phyloP scores from a whole-genome alignment of 371 early-diverging fungal genomes.

The Mortierella sp. region DNA sequence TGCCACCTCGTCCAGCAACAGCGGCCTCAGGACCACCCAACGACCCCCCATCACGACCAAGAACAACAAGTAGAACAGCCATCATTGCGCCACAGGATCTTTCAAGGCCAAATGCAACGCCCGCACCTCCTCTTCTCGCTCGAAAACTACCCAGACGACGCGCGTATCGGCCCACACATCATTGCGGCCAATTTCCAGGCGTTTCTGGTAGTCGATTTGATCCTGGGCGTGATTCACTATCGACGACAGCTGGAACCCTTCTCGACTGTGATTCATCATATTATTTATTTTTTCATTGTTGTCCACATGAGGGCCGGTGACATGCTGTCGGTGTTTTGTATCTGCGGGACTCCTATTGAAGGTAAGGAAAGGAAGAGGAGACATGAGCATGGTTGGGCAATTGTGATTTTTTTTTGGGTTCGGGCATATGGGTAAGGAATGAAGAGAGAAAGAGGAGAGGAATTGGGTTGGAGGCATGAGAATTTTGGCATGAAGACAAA shows the following conservation, averaged over 20 bases:
- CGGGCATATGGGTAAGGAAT: background rate
- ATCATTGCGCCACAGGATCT: conserved; percentile 35
- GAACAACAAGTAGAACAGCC: background rate
- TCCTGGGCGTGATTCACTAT: conserved; percentile 63
- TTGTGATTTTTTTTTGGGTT: background rate
- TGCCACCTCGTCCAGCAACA: background rate
- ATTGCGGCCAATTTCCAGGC: conserved; percentile 57
- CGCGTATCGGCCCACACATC: conserved; percentile 50
- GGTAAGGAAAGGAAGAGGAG: conserved; percentile 18
- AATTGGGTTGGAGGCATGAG: background rate
- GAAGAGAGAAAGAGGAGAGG: background rate
- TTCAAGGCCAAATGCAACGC: conserved; percentile 50
- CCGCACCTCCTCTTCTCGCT: conserved; percentile 50
- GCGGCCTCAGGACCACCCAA: background rate
- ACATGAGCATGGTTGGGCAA: background rate
- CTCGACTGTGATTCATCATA: conserved; percentile 72
- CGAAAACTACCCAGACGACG: conserved; percentile 55
- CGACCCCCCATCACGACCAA: background rate
- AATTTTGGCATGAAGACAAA: background rate
- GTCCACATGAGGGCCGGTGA: conserved; percentile 48
- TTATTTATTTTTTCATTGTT: conserved; percentile 61
- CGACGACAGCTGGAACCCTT: conserved; percentile 62
- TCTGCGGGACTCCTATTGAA: conserved; percentile 51
- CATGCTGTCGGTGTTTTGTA: conserved; percentile 52
- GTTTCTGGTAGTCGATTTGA: conserved; percentile 63